phyloP scores from a whole-genome alignment of 768 basidiomycete genomes.

The Leccinum olivaceopallidum region DNA sequence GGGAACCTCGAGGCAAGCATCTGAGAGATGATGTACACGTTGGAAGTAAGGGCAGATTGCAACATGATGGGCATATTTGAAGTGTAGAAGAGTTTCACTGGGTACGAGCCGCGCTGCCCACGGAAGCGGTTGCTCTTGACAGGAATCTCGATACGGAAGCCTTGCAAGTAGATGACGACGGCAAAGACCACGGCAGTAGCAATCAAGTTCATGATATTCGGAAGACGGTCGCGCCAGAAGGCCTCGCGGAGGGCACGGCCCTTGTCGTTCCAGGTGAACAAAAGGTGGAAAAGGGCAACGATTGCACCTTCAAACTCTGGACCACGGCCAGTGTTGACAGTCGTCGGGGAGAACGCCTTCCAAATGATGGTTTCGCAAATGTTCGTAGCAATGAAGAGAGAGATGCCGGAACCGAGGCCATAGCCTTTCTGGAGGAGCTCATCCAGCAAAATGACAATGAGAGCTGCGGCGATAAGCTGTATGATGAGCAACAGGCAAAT shows the following conservation, averaged over 20 bases:
- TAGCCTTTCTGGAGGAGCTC: conserved; percentile 99
- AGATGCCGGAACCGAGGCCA: conserved; percentile 97
- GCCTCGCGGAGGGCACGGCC: conserved; percentile 95
- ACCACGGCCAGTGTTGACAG: conserved; percentile 96
- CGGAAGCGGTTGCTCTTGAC: conserved; percentile 96
- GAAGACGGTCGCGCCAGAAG: conserved; percentile 95
- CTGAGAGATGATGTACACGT: conserved; percentile 95
- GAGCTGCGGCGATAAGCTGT: conserved; percentile 89
- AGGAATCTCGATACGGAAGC: conserved; percentile 98
- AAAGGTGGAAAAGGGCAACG: conserved; percentile 93
- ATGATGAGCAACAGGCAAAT: conserved; percentile 96
- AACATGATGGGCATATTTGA: conserved; percentile 99
- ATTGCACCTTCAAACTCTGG: conserved; percentile 98
- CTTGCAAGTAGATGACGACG: conserved; percentile 96
- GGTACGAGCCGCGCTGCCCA: conserved; percentile 94
- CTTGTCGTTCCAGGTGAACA: conserved; percentile 99
- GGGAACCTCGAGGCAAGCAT: conserved; percentile 96
- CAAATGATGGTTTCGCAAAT: conserved; percentile 99
- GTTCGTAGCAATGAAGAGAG: conserved; percentile 99
- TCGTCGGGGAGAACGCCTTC: conserved; percentile 99
- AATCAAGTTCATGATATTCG: conserved; percentile 97
- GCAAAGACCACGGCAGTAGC: conserved; percentile 92
- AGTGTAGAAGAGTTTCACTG: conserved; percentile 98
- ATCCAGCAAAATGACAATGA: conserved; percentile 98
- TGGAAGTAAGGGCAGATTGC: conserved; percentile 87